A percentile compares a stretch with the other conserved stretches of the same genome.
phyloP scores from a whole-genome alignment of 345 rosid species.

The Sonneratia alba region DNA sequence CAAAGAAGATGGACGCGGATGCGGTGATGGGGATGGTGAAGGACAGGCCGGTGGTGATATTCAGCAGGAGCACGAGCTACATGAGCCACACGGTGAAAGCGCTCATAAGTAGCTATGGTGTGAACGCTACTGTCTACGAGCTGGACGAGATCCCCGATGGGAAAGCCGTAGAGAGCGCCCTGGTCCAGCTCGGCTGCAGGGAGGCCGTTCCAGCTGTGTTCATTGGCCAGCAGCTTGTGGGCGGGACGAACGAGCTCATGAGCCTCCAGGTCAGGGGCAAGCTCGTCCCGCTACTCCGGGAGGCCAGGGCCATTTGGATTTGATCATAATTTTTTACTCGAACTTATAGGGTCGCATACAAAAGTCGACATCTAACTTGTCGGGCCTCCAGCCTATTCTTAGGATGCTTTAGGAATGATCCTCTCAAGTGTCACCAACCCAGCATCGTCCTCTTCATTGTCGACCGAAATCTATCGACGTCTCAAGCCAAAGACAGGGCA shows the following conservation, averaged over 20 bases:
- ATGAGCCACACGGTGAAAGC: constrained; percentile 63
- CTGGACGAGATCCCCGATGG: constrained; percentile 53
- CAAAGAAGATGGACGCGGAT: constrained; percentile 23
- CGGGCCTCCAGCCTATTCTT: too few relatives aligned
- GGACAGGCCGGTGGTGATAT: constrained; percentile 77
- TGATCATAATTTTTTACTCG: too few relatives aligned
- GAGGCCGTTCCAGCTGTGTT: constrained; percentile 71
- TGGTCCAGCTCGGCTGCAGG: constrained; percentile 49
- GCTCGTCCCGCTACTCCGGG: constrained; percentile 48
- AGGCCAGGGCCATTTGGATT: constrained; percentile 83
- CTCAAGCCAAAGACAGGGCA: too few relatives aligned
- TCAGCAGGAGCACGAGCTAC: constrained; percentile 70
- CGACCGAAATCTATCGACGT: too few relatives aligned
- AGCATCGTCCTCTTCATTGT: too few relatives aligned
- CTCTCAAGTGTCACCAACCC: too few relatives aligned
- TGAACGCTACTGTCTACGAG: constrained; percentile 62
- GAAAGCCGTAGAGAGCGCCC: constrained; percentile 42
- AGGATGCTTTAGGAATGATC: too few relatives aligned
- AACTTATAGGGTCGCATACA: too few relatives aligned
- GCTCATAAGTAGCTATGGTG: constrained; percentile 62
- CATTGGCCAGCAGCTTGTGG: constrained; percentile 63
- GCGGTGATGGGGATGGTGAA: constrained; percentile 37
- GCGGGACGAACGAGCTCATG: constrained; percentile 71
- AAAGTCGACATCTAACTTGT: too few relatives aligned
- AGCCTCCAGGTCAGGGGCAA: constrained; percentile 59